Conservation (phyloP, 805 yeast species). For the Soucietia sequanensis region DNA sequence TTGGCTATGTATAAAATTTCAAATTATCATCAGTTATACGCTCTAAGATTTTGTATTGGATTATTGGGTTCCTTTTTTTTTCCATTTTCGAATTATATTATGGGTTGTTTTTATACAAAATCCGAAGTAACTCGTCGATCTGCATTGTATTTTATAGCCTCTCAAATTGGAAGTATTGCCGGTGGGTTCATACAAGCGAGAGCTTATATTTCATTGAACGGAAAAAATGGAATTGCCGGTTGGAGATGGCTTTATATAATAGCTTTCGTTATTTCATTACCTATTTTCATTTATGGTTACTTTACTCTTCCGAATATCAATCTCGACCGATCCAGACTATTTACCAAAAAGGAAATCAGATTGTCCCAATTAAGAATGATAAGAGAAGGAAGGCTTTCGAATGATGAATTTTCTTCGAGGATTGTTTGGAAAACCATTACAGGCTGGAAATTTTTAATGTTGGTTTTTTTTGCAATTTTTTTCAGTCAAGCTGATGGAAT, state of each 20-base stretch:
- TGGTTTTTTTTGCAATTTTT: conserved; percentile 27
- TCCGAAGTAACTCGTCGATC: conserved; percentile 41
- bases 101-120: conserved; percentile 43
- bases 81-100: conserved; percentile 39
- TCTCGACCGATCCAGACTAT: conserved; percentile 2
- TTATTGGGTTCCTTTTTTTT: conserved; percentile 43
- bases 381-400: conserved; percentile 12
- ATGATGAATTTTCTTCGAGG: conserved; percentile 11
- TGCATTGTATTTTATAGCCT: conserved; percentile 20
- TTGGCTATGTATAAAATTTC: conserved; percentile 10
- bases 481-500: conserved; percentile 31
- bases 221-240: conserved; percentile 5
- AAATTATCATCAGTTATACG: conserved; percentile 30
- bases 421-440: conserved; percentile 9
- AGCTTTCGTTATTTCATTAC: conserved; percentile 2
- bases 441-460: conserved; percentile 25
- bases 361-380: conserved; percentile 10
- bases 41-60: conserved; percentile 43
- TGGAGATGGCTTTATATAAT: conserved; percentile 9
- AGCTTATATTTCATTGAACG: conserved; percentile 26
- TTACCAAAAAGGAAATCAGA: conserved; percentile 5
- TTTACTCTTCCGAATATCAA: conserved; percentile 7
- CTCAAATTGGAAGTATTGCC: conserved; percentile 19
- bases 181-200: conserved; percentile 41
- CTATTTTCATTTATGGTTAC: conserved; percentile 9